These are phyloP conservation scores for Ruellia speciosa DNA, from an alignment of 305 asterid species.

Conservation along the genomic window DNA sequence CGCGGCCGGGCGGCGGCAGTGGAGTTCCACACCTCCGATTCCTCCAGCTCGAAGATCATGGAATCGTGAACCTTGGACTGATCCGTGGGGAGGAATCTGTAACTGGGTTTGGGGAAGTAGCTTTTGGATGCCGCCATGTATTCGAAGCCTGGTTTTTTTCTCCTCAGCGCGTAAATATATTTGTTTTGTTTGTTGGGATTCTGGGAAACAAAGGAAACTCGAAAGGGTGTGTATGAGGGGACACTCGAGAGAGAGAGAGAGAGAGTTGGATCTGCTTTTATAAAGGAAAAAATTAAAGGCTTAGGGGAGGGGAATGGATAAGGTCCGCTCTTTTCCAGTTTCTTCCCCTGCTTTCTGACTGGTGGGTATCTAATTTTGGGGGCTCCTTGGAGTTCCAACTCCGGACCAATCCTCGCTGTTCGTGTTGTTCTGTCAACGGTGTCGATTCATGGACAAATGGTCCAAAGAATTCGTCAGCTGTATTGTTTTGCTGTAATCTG, in stretches of 20 bases:
- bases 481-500: too few species aligned
- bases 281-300: conserved; percentile 39
- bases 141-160: neutral
- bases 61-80: conserved; percentile 26
- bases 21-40: conserved; percentile 66
- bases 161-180: neutral
- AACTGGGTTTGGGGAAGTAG: conserved; percentile 42
- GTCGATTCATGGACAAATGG: too few species aligned
- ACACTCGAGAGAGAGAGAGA: conserved; percentile 5
- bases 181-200: conserved; percentile 1
- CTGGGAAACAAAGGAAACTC: neutral
- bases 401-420: too few species aligned
- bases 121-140: conserved; percentile 60
- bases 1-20: conserved; percentile 28
- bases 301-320: conserved; percentile 40
- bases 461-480: too few species aligned
- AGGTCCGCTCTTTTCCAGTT: conserved; percentile 31
- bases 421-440: too few species aligned
- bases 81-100: conserved; percentile 46
- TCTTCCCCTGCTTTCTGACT: conserved; percentile 12
- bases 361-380: neutral
- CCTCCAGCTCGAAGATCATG: conserved; percentile 64
- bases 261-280: conserved; percentile 28
- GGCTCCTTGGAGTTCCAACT: too few species aligned
- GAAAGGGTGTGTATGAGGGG: neutral